These are phyloP conservation scores for Gnaphalium uliginosum DNA, from an alignment of 129 eudicot species.

Conservation along the genomic window DNA sequence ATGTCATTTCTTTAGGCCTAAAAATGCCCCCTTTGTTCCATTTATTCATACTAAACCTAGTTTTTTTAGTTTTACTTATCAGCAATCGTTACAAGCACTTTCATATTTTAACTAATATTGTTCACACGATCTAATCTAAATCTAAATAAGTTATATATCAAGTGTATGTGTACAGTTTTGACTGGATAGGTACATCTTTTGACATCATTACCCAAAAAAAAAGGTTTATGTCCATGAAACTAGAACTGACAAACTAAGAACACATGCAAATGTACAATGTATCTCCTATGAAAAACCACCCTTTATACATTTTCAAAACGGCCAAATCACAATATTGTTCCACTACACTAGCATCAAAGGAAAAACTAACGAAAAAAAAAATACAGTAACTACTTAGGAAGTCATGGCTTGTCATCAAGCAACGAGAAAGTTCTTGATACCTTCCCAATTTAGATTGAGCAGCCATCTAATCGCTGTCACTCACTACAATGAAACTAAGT, in stretches of 20 bases:
- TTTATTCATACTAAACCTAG: too few relatives aligned
- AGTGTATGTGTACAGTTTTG: background rate
- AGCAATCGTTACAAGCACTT: background rate
- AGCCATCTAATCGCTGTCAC: conserved; percentile 21
- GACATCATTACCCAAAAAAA: background rate
- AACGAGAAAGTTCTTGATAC: conserved; percentile 11
- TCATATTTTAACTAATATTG: too few relatives aligned
- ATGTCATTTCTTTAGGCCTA: too few relatives aligned
- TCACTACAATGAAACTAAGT: conserved; percentile 17
- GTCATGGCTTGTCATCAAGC: conserved; percentile 11
- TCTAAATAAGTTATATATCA: background rate
- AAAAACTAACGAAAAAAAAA: conserved; percentile 12
- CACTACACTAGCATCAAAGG: background rate
- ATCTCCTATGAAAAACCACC: background rate
- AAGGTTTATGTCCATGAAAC: background rate
- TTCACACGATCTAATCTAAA: background rate
- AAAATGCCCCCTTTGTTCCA: too few relatives aligned
- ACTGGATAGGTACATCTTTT: background rate
- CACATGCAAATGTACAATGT: background rate
- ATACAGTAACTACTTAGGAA: conserved; percentile 10
- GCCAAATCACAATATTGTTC: conserved; percentile 17
- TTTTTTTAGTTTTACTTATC: too few relatives aligned
- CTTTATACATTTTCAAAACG: conserved; percentile 24
- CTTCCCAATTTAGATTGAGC: conserved; percentile 5
- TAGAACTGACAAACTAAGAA: conserved; percentile 6